These are phyloP conservation scores for Xerocomellus dryophilus DNA, from an alignment of 768 basidiomycete genomes.

Conservation along the genomic window DNA sequence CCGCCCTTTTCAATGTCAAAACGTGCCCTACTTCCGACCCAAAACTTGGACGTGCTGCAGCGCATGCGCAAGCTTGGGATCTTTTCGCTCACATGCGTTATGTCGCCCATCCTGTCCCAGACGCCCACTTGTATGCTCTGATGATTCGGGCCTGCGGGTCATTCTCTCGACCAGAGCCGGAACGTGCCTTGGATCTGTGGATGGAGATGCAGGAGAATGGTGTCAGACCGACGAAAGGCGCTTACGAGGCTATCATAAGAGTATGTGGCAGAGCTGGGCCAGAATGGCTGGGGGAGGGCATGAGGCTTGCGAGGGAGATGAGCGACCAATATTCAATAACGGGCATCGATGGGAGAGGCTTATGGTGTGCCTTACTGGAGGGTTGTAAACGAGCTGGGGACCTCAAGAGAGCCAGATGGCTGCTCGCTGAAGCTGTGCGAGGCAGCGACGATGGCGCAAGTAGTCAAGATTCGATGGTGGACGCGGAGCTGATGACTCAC, in stretches of 20 bases:
- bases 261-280: conserved; percentile 72
- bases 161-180: conserved; percentile 67
- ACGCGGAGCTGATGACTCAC: conserved; percentile 75
- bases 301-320: conserved; percentile 86
- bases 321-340: conserved; percentile 56
- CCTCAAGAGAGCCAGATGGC: conserved; percentile 79
- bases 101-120: conserved; percentile 82
- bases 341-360: conserved; percentile 42
- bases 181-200: conserved; percentile 91
- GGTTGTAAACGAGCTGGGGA: conserved; percentile 88
- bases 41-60: conserved; percentile 38
- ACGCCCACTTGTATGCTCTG: conserved; percentile 64
- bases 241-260: conserved; percentile 81
- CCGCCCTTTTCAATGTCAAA: conserved; percentile 48
- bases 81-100: conserved; percentile 96
- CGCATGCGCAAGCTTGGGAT: conserved; percentile 86
- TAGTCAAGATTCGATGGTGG: conserved; percentile 36
- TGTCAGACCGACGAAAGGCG: conserved; percentile 57
- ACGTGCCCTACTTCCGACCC: conserved; percentile 25
- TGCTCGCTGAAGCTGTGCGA: conserved; percentile 72
- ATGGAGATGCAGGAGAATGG: conserved; percentile 84
- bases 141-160: conserved; percentile 88
- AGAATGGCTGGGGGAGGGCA: conserved; percentile 73
- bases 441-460: conserved; percentile 18
- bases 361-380: conserved; percentile 84